Conservation (phyloP, 78 protist species). For the Tieghemostelium lacteum region DNA sequence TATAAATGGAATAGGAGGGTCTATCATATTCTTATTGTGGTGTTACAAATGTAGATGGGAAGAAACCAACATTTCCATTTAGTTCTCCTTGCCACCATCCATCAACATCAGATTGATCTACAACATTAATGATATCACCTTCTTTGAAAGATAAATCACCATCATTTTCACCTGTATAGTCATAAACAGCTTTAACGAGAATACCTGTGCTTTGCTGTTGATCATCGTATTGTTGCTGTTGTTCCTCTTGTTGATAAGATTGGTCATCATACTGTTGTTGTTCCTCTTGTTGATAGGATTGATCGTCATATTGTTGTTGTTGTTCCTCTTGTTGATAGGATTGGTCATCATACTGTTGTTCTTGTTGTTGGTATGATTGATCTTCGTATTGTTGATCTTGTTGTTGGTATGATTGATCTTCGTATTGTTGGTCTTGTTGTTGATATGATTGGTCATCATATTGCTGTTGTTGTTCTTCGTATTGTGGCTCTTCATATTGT, state of each 20-base stretch:
- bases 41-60: conserved; percentile 54
- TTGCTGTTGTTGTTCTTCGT: conserved; percentile 10
- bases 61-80: conserved; percentile 43
- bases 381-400: conserved; percentile 15
- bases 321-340: conserved; percentile 35
- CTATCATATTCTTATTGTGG: too few species aligned
- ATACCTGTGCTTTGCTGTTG: not conserved
- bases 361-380: conserved; percentile 7
- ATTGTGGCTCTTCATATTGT: not conserved
- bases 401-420: conserved; percentile 21
- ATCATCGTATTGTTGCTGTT: conserved; percentile 36
- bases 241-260: conserved; percentile 7
- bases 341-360: conserved; percentile 30
- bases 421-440: conserved; percentile 29
- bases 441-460: conserved; percentile 40
- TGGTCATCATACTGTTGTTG: conserved; percentile 15
- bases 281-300: conserved; percentile 18
- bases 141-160: conserved; percentile 75
- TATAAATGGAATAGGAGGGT: too few species aligned
- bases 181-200: conserved; percentile 59
- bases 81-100: conserved; percentile 82
- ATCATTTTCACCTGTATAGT: conserved; percentile 67
- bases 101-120: conserved; percentile 72
- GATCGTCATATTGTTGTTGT: conserved; percentile 60
- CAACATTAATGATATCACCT: conserved; percentile 69